Conservation (phyloP, 192 early-diverging fungal species). For the Mortierella claussenii region DNA sequence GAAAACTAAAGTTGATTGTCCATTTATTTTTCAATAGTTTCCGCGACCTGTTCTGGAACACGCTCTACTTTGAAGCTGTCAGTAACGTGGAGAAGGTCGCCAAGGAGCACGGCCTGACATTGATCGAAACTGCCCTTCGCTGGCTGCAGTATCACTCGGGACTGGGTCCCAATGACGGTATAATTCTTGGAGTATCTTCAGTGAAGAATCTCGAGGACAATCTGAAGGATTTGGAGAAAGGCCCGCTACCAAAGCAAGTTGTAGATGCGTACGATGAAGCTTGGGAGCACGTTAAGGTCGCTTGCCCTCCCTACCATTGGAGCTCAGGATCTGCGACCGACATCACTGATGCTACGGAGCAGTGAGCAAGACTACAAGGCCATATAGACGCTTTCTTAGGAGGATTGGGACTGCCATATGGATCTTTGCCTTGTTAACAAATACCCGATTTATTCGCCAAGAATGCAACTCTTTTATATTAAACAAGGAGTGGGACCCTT, state of each 20-base stretch:
- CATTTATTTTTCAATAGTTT: constrained; percentile 2
- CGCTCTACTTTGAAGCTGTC: constrained; percentile 59
- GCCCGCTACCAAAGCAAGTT: constrained; percentile 59
- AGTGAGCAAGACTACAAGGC: too few relatives aligned
- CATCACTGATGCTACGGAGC: too few relatives aligned
- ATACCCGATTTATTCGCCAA: too few relatives aligned
- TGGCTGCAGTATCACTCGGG: constrained; percentile 56
- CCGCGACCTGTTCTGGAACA: constrained; percentile 49
- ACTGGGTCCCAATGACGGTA: constrained; percentile 18
- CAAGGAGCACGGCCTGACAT: constrained; percentile 12
- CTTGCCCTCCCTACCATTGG: constrained; percentile 1
- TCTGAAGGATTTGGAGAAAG: constrained; percentile 58
- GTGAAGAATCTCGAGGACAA: constrained; percentile 52
- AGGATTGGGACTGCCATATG: too few relatives aligned
- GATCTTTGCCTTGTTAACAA: too few relatives aligned
- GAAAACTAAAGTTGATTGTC: neutral
- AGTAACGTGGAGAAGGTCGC: constrained; percentile 44
- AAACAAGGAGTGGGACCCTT: too few relatives aligned
- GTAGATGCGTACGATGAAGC: constrained; percentile 64
- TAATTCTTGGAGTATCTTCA: constrained; percentile 51
- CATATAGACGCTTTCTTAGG: too few relatives aligned
- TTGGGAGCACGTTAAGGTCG: constrained; percentile 57
- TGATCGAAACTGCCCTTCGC: constrained; percentile 43
- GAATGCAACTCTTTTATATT: too few relatives aligned
- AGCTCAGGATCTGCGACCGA: neutral